phyloP scores from a whole-genome alignment of 768 basidiomycete genomes.

The Mycena galericulata region DNA sequence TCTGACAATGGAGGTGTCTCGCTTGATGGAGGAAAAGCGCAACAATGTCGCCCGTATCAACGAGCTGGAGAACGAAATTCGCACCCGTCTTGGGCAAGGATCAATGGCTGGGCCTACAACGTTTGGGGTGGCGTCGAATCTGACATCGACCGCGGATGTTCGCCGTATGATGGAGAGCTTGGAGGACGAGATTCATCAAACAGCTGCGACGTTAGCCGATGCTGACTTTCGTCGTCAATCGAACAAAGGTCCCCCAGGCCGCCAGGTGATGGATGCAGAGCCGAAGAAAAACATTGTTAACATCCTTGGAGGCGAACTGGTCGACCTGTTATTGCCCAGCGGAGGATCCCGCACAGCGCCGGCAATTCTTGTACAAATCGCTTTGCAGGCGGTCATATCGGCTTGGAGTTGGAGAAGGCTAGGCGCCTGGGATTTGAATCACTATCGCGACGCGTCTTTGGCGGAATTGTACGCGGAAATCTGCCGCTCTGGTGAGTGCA shows the following conservation, averaged over 20 bases:
- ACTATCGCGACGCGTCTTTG: neutral
- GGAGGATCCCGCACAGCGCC: neutral
- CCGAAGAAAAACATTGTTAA: neutral
- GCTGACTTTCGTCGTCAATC: slow-evolving; percentile 1
- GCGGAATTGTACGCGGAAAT: slow-evolving; percentile 6
- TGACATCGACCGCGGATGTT: slow-evolving; percentile 48
- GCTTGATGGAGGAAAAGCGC: neutral
- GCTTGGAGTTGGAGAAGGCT: neutral
- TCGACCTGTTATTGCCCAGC: neutral
- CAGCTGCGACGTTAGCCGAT: slow-evolving; percentile 50
- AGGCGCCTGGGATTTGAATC: neutral
- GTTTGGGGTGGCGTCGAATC: slow-evolving; percentile 33
- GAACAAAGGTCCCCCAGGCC: neutral
- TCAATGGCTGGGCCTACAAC: too few species aligned
- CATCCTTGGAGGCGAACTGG: slow-evolving; percentile 13
- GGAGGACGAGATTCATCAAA: slow-evolving; percentile 52
- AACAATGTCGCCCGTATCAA: neutral
- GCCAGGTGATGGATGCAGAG: neutral
- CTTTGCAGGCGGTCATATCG: slow-evolving; percentile 13
- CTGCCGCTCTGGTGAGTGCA: slow-evolving; percentile 5
- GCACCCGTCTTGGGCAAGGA: neutral
- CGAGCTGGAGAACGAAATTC: neutral
- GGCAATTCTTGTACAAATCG: slow-evolving; percentile 12
- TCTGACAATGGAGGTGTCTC: neutral
- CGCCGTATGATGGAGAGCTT: slow-evolving; percentile 47